Evolutionary conservation across 2,329 filamentous ascomycete genomes (phyloP), one percentile per base, ranked within the genome.

Genomic region (Shiraia bambusicola): DNA sequence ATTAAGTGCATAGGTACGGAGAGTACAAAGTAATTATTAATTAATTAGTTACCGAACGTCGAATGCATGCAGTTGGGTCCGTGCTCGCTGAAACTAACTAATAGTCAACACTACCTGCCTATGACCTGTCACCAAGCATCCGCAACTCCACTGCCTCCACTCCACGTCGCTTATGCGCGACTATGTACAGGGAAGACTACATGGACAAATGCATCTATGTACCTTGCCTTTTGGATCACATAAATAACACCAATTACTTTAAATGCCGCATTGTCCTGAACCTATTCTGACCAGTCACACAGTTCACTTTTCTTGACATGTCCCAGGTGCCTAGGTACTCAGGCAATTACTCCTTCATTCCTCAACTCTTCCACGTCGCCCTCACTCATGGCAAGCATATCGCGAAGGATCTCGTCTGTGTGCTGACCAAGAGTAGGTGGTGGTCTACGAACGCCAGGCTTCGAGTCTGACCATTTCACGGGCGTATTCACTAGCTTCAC

Each of bases 401-500:
- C 55, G 6, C 50, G 50, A 12, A 70, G 49, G 12, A 70, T 61
- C 31, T 69, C 66, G 30, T 69, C 53, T 5, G 67, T 70, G 40
- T 70, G 67, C 42, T 70, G 67, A 8, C 67, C 93, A 25, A 98
- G 72, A 6, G 85, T 87, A 1, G 93, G 93, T 13, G 93, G 93
- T 17, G 87, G 80, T 3, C 76, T 85, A 25, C 92, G 78, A 28
- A 95, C 82, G 3, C 82, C 80, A 0, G 91, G 89, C 54, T 79
- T 83, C 17, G 86, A 87, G 54, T 91, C 83, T 4, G 90, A 95
- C 67, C 90, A 95, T 67, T 98, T 98, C 45, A 98, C 84, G 0
- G 93, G 93, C 1, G 90, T 94, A 61, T 95, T 96, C 39, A 98
- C 86, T 62, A 98, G 74, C 70, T 90, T 91, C 50, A 98, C 85